These are phyloP conservation scores for Sedum album DNA, from an alignment of 164 flowering plant genomes.

Conservation along the genomic window DNA sequence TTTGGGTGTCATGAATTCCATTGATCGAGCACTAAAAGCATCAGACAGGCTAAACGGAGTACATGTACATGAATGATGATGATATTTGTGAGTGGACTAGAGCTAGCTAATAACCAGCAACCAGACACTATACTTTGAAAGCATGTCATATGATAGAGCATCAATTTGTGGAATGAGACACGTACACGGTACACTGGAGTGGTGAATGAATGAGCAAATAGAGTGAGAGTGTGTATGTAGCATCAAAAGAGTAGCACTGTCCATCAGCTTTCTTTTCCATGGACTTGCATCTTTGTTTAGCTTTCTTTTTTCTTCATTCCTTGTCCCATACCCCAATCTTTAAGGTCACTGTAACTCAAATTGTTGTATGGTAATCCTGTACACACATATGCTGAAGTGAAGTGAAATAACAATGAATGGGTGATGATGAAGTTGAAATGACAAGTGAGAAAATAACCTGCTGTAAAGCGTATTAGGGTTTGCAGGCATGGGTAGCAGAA, in stretches of 20 bases:
- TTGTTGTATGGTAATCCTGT: no score
- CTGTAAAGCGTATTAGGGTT: not conserved
- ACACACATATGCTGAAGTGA: not conserved
- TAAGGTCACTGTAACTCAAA: not conserved
- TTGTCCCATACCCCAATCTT: not conserved
- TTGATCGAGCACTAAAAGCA: not conserved
- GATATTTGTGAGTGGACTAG: conserved; percentile 1
- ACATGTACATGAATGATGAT: conserved; percentile 1
- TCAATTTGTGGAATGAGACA: not conserved
- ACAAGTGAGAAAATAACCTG: not conserved
- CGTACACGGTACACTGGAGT: not conserved
- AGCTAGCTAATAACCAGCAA: conserved; percentile 1
- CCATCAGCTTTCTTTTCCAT: conserved; percentile 6
- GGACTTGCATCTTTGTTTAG: conserved; percentile 3
- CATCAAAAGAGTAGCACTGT: conserved; percentile 6
- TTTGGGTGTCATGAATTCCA: conserved; percentile 1
- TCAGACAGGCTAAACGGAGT: not conserved
- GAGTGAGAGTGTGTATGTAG: not conserved
- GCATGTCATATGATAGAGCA: conserved; percentile 4
- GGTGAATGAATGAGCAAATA: not conserved
- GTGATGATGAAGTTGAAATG: not conserved
- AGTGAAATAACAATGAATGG: not conserved
- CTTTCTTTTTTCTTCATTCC: not conserved
- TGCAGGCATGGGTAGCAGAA: not conserved
- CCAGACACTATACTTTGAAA: not conserved